Conservation (phyloP, 2,329 filamentous ascomycete species). For the Fusarium avenaceum region DNA sequence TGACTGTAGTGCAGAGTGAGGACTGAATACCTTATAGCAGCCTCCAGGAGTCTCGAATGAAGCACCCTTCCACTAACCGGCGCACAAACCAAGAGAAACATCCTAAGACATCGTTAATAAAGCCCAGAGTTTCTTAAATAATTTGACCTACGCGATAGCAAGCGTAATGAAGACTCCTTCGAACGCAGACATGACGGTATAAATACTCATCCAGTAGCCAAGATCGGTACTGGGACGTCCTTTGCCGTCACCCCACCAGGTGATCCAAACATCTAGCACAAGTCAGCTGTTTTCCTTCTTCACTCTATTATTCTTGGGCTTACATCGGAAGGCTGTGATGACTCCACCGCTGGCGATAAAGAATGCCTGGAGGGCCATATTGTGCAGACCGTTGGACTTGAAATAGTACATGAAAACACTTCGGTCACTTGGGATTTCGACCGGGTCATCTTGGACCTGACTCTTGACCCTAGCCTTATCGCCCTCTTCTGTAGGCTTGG, state of each 20-base stretch:
- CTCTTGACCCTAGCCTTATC: background rate
- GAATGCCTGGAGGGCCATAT: conserved; percentile 33
- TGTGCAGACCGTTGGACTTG: conserved; percentile 39
- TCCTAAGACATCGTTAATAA: conserved; percentile 36
- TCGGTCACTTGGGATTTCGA: conserved; percentile 38
- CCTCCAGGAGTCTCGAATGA: conserved; percentile 44
- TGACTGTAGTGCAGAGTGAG: rapidly evolving
- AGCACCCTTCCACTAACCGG: conserved; percentile 47
- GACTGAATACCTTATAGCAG: conserved; percentile 44
- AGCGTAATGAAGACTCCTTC: conserved; percentile 46
- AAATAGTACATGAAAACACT: conserved; percentile 52
- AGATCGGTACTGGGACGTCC: conserved; percentile 46
- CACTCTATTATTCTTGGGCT: background rate
- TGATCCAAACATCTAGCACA: conserved; percentile 48
- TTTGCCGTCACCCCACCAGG: conserved; percentile 52
- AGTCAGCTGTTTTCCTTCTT: background rate
- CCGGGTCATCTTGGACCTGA: background rate
- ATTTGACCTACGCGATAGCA: conserved; percentile 46
- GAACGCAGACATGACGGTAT: conserved; percentile 42
- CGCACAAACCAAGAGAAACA: conserved; percentile 46
- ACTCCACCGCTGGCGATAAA: conserved; percentile 39
- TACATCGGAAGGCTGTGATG: conserved; percentile 47
- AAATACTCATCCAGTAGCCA: conserved; percentile 51
- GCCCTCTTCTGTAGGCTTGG: background rate
- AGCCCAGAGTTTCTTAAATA: rapidly evolving